phyloP scores from a whole-genome alignment of 2,329 filamentous ascomycete species.

The Exophiala alcalophila region DNA sequence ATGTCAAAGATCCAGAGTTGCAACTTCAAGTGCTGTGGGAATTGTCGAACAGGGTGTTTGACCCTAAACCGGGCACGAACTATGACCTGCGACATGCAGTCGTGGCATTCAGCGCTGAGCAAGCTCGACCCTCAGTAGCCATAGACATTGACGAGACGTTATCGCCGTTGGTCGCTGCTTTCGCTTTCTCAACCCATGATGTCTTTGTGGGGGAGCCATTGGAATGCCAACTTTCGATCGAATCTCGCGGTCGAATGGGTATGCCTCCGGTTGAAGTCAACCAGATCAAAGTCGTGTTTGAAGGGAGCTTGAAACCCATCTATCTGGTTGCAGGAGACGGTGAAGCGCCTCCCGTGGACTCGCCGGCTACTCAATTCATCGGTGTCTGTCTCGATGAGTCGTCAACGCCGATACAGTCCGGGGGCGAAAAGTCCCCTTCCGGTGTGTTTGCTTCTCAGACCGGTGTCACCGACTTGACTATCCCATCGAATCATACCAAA shows the following conservation, averaged over 20 bases:
- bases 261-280: conserved; percentile 49
- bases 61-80: conserved; percentile 35
- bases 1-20: conserved; percentile 46
- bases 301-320: conserved; percentile 48
- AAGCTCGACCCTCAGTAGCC: conserved; percentile 46
- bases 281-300: conserved; percentile 52
- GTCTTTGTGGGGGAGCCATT: conserved; percentile 60
- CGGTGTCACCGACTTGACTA: conserved; percentile 61
- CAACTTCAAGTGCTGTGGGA: conserved; percentile 58
- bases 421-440: conserved; percentile 35
- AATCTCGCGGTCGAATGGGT: conserved; percentile 46
- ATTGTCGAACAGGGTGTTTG: conserved; percentile 44
- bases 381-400: conserved; percentile 38
- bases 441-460: conserved; percentile 43
- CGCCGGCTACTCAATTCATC: conserved; percentile 33
- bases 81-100: conserved; percentile 41
- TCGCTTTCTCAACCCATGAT: conserved; percentile 54
- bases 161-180: conserved; percentile 49
- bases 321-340: conserved; percentile 39
- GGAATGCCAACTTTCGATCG: conserved; percentile 54
- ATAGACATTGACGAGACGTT: conserved; percentile 49
- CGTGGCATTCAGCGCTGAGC: conserved; percentile 32
- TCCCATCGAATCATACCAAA: conserved; percentile 65
- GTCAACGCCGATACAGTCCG: conserved; percentile 31
- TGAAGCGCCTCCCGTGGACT: conserved; percentile 27